Evolutionary conservation across 495 filamentous ascomycete species (phyloP).

Genomic region (Podospora anserina): DNA sequence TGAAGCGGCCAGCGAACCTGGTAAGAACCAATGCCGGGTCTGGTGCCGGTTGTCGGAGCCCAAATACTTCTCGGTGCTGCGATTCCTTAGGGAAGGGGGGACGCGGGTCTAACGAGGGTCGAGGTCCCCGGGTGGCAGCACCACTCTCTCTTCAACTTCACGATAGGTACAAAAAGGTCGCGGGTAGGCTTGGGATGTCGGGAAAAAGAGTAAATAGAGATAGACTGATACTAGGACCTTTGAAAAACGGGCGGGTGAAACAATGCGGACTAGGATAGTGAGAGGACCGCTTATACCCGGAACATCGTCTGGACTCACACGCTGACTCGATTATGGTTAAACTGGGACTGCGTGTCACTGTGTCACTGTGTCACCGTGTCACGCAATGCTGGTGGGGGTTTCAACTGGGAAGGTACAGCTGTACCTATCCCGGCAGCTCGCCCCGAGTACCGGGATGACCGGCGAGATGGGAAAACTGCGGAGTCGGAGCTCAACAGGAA

Average conservation of each 20-base stretch:
- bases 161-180: not conserved
- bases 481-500: slow-evolving; percentile 4
- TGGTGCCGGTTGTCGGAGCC: slow-evolving; percentile 6
- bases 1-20: not conserved
- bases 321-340: not conserved
- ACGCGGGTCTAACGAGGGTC: not conserved
- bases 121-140: not conserved
- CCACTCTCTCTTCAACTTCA: not conserved
- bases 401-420: not conserved
- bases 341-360: not conserved
- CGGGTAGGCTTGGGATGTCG: not conserved
- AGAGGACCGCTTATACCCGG: slow-evolving; percentile 23
- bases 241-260: not conserved
- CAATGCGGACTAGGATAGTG: not conserved
- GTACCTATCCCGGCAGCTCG: not conserved
- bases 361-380: not conserved
- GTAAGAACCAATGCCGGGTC: slow-evolving; percentile 15
- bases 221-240: not conserved
- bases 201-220: not conserved
- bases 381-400: not conserved
- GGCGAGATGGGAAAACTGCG: slow-evolving; percentile 3
- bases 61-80: not conserved
- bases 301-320: slow-evolving; percentile 2
- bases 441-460: not conserved
- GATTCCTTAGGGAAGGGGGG: not conserved